Percentiles rank a stretch among this genome's conserved stretches.
Conservation (phyloP, 1,139 yeast species). For the Candida buenavistaensis region DNA sequence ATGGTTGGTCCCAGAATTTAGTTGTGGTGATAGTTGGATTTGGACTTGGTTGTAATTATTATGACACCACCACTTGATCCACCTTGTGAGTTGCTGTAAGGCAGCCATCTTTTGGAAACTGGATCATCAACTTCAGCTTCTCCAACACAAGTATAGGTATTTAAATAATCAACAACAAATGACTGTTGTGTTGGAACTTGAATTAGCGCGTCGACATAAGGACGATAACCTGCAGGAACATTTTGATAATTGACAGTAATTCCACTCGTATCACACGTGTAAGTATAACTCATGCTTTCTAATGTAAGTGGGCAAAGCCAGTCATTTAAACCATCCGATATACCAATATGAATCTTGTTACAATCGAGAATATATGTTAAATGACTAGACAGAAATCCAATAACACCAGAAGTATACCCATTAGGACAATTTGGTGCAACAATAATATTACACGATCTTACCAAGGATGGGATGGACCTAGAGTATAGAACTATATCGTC, state of each 20-base stretch:
- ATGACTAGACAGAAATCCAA: slow-evolving; percentile 18
- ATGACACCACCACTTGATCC: too few species aligned
- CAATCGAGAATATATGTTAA: slow-evolving; percentile 21
- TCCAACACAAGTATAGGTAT: too few species aligned
- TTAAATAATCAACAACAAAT: too few species aligned
- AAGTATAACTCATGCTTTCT: slow-evolving; percentile 10
- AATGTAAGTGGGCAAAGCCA: slow-evolving; percentile 21
- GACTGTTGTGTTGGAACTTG: too few species aligned
- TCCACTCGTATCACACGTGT: slow-evolving; percentile 16
- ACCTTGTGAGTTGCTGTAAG: too few species aligned
- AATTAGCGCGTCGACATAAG: slow-evolving; percentile 26
- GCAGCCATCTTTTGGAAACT: too few species aligned
- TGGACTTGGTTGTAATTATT: too few species aligned
- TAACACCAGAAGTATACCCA: slow-evolving; percentile 25
- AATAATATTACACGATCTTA: slow-evolving; percentile 1
- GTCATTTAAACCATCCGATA: slow-evolving; percentile 23
- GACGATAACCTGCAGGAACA: slow-evolving; percentile 32
- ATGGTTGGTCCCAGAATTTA: too few species aligned
- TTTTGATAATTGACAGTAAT: slow-evolving; percentile 18
- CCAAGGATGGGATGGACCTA: slow-evolving; percentile 19
- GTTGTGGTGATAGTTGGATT: too few species aligned
- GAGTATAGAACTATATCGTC: slow-evolving; percentile 8
- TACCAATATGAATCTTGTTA: slow-evolving; percentile 18
- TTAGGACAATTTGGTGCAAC: slow-evolving; percentile 23
- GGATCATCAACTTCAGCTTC: too few species aligned